Base-by-base conservation (phyloP, 192 early-diverging fungal genomes). In the Geranomyces variabilis region DNA sequence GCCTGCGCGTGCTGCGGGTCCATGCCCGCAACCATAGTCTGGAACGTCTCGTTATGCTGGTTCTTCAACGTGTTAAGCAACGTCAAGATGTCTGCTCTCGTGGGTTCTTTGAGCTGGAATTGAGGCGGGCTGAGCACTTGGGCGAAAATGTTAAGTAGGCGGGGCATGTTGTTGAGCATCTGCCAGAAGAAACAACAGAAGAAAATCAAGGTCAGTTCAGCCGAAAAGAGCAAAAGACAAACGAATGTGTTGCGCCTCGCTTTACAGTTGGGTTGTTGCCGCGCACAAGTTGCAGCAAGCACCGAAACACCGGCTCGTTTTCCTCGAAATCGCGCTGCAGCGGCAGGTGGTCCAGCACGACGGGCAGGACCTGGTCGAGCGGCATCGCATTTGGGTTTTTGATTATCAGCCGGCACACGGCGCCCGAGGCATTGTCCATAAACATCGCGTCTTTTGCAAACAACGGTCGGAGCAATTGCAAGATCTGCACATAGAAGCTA, bases 21-120 rank as follows among this genome's bases (percentile, higher is more conserved):
- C 63, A 74, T 56, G 15, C 63, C 64, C 9, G 71, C 53, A n/a
- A 74, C 22, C 64, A 74, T 74, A 31, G 19, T 74, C 57, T 66
- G 71, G 64, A 74, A 74, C 19, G 30, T 44, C 19, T 79, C 79
- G 26, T 77, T 74, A 26, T 77, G 81, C 66, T 87, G 83, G 51
- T 67, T 65, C 67, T 85, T 81, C 44, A 90, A 65, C 2, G 80
- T 85, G 60, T 79, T 76, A 36, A 89, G 73, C 43, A 90, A 67
- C 48, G 87, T 87, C 60, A 89, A 77, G 70, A 90, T 77, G 63
- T 86, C 79, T 19, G 77, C 69, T 31, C 85, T 81, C 10, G 86
- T 90, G 22, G 47, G 57, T 6, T 84, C 80, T 55, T 76, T 81
- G 46, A 90, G 77, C 77, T 90, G 87, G 24, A 80, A 82, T 70